These are phyloP conservation scores for Colletotrichum higginsianum DNA, from an alignment of 2,329 filamentous ascomycete genomes.

Conservation along the genomic window DNA sequence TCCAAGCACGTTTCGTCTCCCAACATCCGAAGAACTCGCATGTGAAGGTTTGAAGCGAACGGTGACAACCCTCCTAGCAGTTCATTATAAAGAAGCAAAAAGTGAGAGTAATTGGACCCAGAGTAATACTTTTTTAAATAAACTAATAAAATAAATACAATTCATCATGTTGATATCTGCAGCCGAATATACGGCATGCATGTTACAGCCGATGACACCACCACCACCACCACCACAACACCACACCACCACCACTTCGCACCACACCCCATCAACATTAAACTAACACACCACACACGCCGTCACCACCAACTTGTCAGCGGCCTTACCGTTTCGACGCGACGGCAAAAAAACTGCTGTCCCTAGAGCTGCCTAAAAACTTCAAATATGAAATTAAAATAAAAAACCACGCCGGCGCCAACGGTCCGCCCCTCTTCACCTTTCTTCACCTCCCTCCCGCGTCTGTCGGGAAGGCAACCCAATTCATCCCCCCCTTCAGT, in stretches of 20 bases:
- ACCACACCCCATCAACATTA: too few species aligned
- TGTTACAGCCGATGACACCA: not conserved
- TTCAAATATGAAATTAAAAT: not conserved
- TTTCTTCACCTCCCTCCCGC: conserved; percentile 8
- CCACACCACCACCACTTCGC: not conserved
- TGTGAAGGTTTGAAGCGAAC: not conserved
- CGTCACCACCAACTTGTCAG: not conserved
- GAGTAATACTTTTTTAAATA: not conserved
- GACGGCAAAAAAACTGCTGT: not conserved
- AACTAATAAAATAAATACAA: not conserved
- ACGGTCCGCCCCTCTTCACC: conserved; percentile 29
- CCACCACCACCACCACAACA: not conserved
- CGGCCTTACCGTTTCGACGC: conserved; percentile 37
- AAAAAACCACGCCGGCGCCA: conserved; percentile 20
- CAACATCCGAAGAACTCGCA: conserved; percentile 20
- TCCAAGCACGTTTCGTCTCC: conserved; percentile 21
- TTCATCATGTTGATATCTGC: not conserved
- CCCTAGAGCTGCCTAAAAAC: not conserved
- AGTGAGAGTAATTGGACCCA: not conserved
- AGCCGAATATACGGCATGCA: not conserved
- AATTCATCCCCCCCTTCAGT: conserved; percentile 20
- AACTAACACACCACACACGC: not conserved
- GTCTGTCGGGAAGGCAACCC: not conserved
- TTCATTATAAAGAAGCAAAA: too few species aligned
- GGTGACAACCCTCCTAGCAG: too few species aligned